Conservation (phyloP, 148 eudicot species). For the Heliamphora exappendiculata region DNA sequence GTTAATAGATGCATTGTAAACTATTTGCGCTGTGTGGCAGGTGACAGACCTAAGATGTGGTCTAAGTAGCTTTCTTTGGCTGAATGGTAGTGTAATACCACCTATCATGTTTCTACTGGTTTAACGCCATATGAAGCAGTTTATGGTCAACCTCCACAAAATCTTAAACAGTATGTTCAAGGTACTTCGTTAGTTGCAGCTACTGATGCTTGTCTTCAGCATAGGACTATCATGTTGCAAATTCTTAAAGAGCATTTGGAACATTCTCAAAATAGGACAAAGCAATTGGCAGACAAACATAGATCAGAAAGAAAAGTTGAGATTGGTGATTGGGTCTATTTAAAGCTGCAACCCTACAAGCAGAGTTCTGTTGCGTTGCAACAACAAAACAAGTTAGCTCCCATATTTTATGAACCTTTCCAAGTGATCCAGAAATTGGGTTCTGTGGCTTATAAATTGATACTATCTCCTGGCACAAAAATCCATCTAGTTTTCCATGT, state of each 20-base stretch:
- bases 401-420: neutral
- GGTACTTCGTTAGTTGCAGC: neutral
- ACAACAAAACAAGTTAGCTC: neutral
- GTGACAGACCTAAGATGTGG: neutral
- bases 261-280: neutral
- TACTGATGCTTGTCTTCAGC: neutral
- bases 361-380: neutral
- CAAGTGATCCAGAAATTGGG: neutral
- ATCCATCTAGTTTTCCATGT: slow-evolving; percentile 7
- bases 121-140: neutral
- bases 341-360: neutral
- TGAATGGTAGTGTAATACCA: slow-evolving; percentile 1
- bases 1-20: neutral
- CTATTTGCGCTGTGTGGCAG: neutral
- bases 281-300: neutral
- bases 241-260: neutral
- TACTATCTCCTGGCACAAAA: neutral
- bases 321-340: too few species aligned
- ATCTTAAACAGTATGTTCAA: neutral
- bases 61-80: neutral
- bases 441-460: neutral
- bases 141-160: neutral
- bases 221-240: neutral
- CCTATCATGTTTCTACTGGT: neutral
- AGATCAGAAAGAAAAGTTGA: neutral